Evolutionary conservation across 2,329 filamentous ascomycete genomes (phyloP), one percentile per base, ranked within the genome.

Genomic region (Nakataea oryzae): DNA sequence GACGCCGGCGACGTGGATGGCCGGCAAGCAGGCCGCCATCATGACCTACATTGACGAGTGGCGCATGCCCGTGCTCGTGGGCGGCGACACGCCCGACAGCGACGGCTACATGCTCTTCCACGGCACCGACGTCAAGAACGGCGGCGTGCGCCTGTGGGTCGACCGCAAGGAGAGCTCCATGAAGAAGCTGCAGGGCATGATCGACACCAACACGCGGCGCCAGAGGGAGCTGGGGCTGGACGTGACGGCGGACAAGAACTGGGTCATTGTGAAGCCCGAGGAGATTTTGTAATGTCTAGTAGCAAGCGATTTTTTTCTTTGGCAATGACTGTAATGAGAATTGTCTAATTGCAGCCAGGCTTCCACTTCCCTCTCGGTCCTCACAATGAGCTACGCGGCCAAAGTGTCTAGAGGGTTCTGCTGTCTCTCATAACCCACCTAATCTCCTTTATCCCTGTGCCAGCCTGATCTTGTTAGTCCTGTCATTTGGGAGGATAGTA

Each of bases 61-160:
- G 58, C n/a, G 26, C 4, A 47, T 28, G 34, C 32, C 58, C 11
- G 58, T 59, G 13, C 58, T 59, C 24, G 58, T 59, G 58, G 58
- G 11, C 4, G 58, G 58, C 34, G 58, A 59, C 58, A 59, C 58
- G 1, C 58, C 58, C 11, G 58, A 59, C 26, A 50, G 58, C 58
- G 58, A 59, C n/a, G 58, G 58, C 4, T 59, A 59, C 58, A 59
- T 59, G 58, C 58, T 59, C 24, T 59, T 59, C 24, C 58, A 59
- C 34, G 26, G n/a, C 11, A 24, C 47, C 5, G 58, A 59, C 24
- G 34, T 59, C 2, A 3, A 34, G 4, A 50, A n/a, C 24, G 58
- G 58, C 6, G 58, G 58, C 5, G 14, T 59, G 21, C 17, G 58
- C 32, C 24, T 59, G 34, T 59, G 58, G 58, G 30, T 59, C 2